phyloP scores from a whole-genome alignment of 2,329 filamentous ascomycete genomes.

The Scopulariopsis brevicaulis region DNA sequence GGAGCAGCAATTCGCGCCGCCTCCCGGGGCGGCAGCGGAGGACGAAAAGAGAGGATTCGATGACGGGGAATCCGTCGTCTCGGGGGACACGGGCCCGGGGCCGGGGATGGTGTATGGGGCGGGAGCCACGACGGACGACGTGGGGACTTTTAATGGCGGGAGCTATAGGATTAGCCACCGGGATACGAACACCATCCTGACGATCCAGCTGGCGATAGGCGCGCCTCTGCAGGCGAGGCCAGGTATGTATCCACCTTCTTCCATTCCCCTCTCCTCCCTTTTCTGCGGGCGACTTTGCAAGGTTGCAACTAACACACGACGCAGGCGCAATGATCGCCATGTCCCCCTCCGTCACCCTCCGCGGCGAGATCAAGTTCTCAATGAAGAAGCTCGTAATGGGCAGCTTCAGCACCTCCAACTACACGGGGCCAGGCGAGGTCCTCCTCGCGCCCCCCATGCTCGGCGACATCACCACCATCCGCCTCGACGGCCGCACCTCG shows the following conservation, averaged over 20 bases:
- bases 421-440: constrained; percentile 82
- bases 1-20: background rate
- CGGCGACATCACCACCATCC: constrained; percentile 76
- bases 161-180: constrained; percentile 89
- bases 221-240: constrained; percentile 76
- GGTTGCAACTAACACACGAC: background rate
- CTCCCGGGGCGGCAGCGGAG: background rate
- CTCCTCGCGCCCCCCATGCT: constrained; percentile 70
- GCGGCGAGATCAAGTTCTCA: constrained; percentile 73
- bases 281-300: no score
- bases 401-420: constrained; percentile 66
- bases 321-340: constrained; percentile 85
- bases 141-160: constrained; percentile 95
- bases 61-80: constrained; percentile 14
- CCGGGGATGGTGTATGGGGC: constrained; percentile 7
- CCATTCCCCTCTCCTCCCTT: background rate
- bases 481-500: constrained; percentile 56
- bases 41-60: constrained; percentile 8
- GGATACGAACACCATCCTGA: constrained; percentile 82
- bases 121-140: constrained; percentile 57
- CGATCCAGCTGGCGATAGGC: constrained; percentile 78
- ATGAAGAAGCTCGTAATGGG: constrained; percentile 85
- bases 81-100: constrained; percentile 5
- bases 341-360: constrained; percentile 77
- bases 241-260: background rate